These are phyloP conservation scores for Fusarium siculi DNA, from an alignment of 2,329 filamentous ascomycete genomes.

Conservation along the genomic window DNA sequence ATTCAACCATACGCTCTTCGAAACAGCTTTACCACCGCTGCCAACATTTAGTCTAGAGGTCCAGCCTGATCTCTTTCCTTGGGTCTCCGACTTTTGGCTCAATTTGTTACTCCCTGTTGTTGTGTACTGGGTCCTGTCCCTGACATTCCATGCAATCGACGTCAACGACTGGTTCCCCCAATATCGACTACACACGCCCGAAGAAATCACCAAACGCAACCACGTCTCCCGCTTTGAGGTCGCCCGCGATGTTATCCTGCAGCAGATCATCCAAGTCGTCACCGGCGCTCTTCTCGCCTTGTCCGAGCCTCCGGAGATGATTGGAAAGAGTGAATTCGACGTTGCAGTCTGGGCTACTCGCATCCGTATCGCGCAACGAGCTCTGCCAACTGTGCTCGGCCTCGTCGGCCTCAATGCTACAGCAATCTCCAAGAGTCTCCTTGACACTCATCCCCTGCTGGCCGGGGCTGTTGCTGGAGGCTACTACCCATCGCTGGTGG, in stretches of 20 bases:
- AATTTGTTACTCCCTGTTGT: slow-evolving; percentile 80
- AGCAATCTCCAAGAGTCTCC: slow-evolving; percentile 79
- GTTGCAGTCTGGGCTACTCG: slow-evolving; percentile 90
- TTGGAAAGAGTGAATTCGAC: slow-evolving; percentile 85
- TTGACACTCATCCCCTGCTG: slow-evolving; percentile 75
- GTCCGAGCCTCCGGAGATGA: slow-evolving; percentile 78
- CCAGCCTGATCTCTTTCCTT: slow-evolving; percentile 77
- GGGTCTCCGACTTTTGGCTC: slow-evolving; percentile 83
- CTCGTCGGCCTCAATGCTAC: slow-evolving; percentile 80
- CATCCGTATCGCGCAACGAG: slow-evolving; percentile 80
- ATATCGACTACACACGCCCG: slow-evolving; percentile 94
- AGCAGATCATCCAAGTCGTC: slow-evolving; percentile 88
- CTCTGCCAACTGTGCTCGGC: slow-evolving; percentile 77
- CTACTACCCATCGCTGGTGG: slow-evolving; percentile 77
- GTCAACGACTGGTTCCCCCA: slow-evolving; percentile 85
- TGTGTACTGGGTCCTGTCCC: slow-evolving; percentile 88
- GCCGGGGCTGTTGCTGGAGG: slow-evolving; percentile 83
- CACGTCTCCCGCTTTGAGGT: slow-evolving; percentile 87
- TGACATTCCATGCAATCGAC: slow-evolving; percentile 90
- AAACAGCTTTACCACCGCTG: slow-evolving; percentile 77
- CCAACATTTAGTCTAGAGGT: slow-evolving; percentile 81
- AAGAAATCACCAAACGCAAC: slow-evolving; percentile 88
- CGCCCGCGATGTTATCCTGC: slow-evolving; percentile 87
- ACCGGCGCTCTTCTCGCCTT: slow-evolving; percentile 75
- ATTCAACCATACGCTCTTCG: slow-evolving; percentile 65